Base-by-base conservation (phyloP, 805 yeast species). In the Teunomyces tritomae region DNA sequence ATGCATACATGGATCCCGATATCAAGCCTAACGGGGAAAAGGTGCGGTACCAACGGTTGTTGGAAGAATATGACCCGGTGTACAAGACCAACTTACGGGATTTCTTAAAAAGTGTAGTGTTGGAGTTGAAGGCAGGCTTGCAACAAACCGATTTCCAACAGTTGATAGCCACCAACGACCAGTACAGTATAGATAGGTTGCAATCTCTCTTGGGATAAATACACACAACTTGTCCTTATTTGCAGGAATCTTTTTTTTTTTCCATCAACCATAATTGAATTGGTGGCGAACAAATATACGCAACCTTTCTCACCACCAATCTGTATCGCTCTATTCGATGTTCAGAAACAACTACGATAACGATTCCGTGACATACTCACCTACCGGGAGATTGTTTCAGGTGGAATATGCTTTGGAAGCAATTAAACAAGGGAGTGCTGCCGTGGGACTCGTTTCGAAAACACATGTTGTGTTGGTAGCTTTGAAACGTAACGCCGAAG, bases 341-440 rank as follows among this genome's bases (percentile, higher is more conserved):
- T 94, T 94, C 67, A 89, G 99, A 79, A 94, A 94, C 73, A 94
- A 95, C 62, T 94, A 94, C 79, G 99, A 94, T 69, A 95, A 96
- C 78, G 99, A 94, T 69, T 85, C 98, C 41, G 96, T 94, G 49
- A 94, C 99, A 10, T 94, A 89, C 73, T 92, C 98, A 29, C 96
- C 96, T 48, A 89, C 96, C 4, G 96, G 96, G 4, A 80, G 96
- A 57, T 80, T 89, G 50, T 90, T 89, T 71, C 96, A 89, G 70
- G 87, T 71, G 17, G 96, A 89, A 64, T 88, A 88, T 58, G 96
- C 96, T 2, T 73, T 89, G 45, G 96, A 89, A 59, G 98, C 99
- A 9, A 94, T 94, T 68, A 94, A 94, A 66, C 98, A 92, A 73
- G 99, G 99, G 33, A 85, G 95, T 54, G 98, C 97, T 3, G 92